Percentiles rank a stretch among this genome's conserved stretches.
Evolutionary conservation across 345 rosid genomes (phyloP).

Genomic region (Noccaea caerulescens): DNA sequence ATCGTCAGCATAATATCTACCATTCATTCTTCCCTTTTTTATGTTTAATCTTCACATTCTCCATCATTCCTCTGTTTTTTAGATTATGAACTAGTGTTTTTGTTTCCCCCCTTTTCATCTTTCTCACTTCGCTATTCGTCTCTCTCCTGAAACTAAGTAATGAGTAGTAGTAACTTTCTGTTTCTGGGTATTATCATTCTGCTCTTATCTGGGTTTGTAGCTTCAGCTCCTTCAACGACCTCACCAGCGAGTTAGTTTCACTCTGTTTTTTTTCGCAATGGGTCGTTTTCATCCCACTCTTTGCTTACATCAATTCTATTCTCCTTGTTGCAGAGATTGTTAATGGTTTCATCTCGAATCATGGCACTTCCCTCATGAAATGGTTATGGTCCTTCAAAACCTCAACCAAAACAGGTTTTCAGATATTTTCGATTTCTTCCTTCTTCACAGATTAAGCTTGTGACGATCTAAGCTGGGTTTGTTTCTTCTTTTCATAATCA

Average conservation of each 20-base stretch:
- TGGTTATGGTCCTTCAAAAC: slow-evolving; percentile 89
- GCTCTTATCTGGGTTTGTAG: slow-evolving; percentile 55
- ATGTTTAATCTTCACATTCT: background rate
- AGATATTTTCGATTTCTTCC: slow-evolving; percentile 30
- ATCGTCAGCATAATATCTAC: background rate
- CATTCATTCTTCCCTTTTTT: background rate
- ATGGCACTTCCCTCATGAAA: slow-evolving; percentile 62
- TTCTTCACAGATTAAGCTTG: slow-evolving; percentile 21
- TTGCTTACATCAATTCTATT: background rate
- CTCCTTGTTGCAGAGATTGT: slow-evolving; percentile 64
- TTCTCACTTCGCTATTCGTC: slow-evolving; percentile 3
- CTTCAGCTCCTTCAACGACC: slow-evolving; percentile 64
- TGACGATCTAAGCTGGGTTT: slow-evolving; percentile 7
- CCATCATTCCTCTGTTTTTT: slow-evolving; percentile 5
- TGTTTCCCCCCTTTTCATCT: background rate
- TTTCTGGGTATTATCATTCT: slow-evolving; percentile 52
- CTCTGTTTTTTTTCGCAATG: slow-evolving; percentile 21
- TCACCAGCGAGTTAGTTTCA: slow-evolving; percentile 84
- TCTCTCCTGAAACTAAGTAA: slow-evolving; percentile 33
- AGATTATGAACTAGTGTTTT: slow-evolving; percentile 40
- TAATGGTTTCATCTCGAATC: slow-evolving; percentile 70
- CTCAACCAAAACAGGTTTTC: slow-evolving; percentile 76
- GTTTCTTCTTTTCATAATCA: slow-evolving; percentile 35
- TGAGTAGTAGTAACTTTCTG: slow-evolving; percentile 55
- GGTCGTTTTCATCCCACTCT: background rate